Conservation (phyloP, 805 yeast species). For the Nakazawaea molendinolei region DNA sequence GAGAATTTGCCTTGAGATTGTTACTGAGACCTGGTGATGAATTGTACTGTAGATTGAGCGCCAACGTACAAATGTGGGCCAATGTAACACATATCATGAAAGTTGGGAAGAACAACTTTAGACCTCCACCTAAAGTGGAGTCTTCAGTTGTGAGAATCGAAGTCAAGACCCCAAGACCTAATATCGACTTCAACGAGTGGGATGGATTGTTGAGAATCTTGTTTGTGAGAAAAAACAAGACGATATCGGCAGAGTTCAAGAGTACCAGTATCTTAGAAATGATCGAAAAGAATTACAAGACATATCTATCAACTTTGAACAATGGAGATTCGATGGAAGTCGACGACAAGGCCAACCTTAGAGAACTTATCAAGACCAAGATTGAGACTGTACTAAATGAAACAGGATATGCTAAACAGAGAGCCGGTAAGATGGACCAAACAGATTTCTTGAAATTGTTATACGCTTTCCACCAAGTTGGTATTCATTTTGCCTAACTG, state of each 20-base stretch:
- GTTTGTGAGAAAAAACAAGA: slow-evolving; percentile 89
- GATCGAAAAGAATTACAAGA: slow-evolving; percentile 80
- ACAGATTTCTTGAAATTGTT: slow-evolving; percentile 82
- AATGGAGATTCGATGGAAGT: slow-evolving; percentile 42
- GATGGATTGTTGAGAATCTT: slow-evolving; percentile 90
- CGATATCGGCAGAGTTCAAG: slow-evolving; percentile 88
- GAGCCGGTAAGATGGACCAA: slow-evolving; percentile 94
- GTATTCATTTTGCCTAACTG: slow-evolving; percentile 83
- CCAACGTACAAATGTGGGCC: slow-evolving; percentile 99
- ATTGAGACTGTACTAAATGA: slow-evolving; percentile 69
- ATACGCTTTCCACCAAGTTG: slow-evolving; percentile 94
- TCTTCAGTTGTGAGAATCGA: slow-evolving; percentile 93
- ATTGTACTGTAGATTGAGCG: slow-evolving; percentile 86
- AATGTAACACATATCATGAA: slow-evolving; percentile 97
- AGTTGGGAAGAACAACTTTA: slow-evolving; percentile 92
- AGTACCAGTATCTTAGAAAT: slow-evolving; percentile 73
- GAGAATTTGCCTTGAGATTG: slow-evolving; percentile 91
- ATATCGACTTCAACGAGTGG: slow-evolving; percentile 92
- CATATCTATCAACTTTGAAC: slow-evolving; percentile 54
- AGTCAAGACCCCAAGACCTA: slow-evolving; percentile 89
- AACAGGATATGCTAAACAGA: slow-evolving; percentile 75
- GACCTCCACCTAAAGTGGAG: slow-evolving; percentile 98
- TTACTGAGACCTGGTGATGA: slow-evolving; percentile 96
- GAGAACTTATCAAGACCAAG: slow-evolving; percentile 53
- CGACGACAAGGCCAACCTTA: slow-evolving; percentile 32